A percentile compares a stretch with the other conserved stretches of the same genome.
Conservation (phyloP, 2,329 filamentous ascomycete genomes). For the Boeremia lycopersici region DNA sequence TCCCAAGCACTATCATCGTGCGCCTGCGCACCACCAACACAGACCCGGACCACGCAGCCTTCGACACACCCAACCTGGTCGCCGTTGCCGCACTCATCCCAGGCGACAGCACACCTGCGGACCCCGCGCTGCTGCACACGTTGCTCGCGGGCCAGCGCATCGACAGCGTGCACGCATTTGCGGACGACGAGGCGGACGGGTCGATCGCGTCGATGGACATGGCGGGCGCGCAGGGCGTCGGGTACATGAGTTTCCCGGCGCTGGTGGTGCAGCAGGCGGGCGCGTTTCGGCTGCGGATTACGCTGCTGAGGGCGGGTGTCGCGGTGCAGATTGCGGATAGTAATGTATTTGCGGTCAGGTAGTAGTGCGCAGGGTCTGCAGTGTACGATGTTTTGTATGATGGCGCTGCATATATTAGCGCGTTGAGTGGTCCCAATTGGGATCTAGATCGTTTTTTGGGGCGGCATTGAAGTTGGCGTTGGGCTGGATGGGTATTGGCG, state of each 20-base stretch:
- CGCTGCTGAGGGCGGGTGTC: conserved; percentile 41
- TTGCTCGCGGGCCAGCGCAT: conserved; percentile 40
- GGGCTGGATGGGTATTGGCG: no score
- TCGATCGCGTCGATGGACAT: conserved; percentile 46
- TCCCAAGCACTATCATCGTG: conserved; percentile 43
- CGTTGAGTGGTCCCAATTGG: neutral
- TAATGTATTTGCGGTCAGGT: conserved; percentile 41
- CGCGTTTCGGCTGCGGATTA: conserved; percentile 47
- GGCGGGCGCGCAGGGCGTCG: conserved; percentile 43
- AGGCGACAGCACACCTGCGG: conserved; percentile 35
- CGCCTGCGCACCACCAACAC: conserved; percentile 41
- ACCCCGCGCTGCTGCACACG: conserved; percentile 37
- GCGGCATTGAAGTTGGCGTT: no score
- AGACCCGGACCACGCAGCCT: conserved; percentile 39
- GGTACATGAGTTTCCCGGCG: conserved; percentile 47
- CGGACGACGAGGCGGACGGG: conserved; percentile 45
- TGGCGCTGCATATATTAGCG: conserved; percentile 4
- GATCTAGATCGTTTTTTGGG: no score
- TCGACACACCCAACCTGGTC: conserved; percentile 42
- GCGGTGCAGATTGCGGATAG: conserved; percentile 44
- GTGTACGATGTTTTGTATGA: neutral
- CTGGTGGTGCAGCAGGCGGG: conserved; percentile 45
- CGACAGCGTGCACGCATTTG: conserved; percentile 45
- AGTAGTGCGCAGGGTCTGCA: neutral
- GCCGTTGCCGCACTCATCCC: conserved; percentile 42